Evolutionary conservation across 75 land plant genomes (phyloP).

Genomic region (Isoetes taiwanensis): DNA sequence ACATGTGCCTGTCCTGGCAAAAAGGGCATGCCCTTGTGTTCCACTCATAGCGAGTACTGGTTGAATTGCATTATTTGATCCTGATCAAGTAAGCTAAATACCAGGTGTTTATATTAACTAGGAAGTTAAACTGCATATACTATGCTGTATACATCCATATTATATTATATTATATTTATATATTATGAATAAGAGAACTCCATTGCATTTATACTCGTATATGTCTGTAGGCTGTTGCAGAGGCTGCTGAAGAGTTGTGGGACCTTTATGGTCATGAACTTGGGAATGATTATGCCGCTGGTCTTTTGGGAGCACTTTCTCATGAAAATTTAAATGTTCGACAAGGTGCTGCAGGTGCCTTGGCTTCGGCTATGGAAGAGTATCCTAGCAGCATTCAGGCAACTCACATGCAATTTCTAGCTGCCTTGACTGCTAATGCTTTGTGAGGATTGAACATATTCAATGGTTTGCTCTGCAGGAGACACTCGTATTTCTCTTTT

Average conservation of each 20-base stretch:
- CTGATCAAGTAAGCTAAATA: slow-evolving; percentile 76
- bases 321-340: slow-evolving; percentile 86
- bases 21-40: slow-evolving; percentile 35
- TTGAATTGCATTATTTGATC: slow-evolving; percentile 93
- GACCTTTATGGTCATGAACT: slow-evolving; percentile 77
- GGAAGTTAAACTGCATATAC: too few relatives aligned
- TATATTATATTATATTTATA: too few relatives aligned
- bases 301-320: slow-evolving; percentile 65
- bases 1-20: slow-evolving; percentile 64
- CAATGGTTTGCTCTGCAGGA: too few relatives aligned
- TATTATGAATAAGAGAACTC: too few relatives aligned
- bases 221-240: slow-evolving; percentile 72
- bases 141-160: too few relatives aligned
- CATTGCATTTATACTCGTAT: too few relatives aligned
- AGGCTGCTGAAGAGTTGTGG: slow-evolving; percentile 88
- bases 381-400: slow-evolving; percentile 69
- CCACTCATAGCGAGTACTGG: slow-evolving; percentile 51
- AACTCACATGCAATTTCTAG: too few relatives aligned
- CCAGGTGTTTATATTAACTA: too few relatives aligned
- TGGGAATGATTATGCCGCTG: slow-evolving; percentile 73
- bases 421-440: too few relatives aligned
- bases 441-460: too few relatives aligned
- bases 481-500: too few relatives aligned
- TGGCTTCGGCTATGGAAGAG: slow-evolving; percentile 93
- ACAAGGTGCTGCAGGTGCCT: slow-evolving; percentile 74